Evolutionary conservation across 2,329 filamentous ascomycete genomes (phyloP).

Genomic region (Fusarium scirpi): DNA sequence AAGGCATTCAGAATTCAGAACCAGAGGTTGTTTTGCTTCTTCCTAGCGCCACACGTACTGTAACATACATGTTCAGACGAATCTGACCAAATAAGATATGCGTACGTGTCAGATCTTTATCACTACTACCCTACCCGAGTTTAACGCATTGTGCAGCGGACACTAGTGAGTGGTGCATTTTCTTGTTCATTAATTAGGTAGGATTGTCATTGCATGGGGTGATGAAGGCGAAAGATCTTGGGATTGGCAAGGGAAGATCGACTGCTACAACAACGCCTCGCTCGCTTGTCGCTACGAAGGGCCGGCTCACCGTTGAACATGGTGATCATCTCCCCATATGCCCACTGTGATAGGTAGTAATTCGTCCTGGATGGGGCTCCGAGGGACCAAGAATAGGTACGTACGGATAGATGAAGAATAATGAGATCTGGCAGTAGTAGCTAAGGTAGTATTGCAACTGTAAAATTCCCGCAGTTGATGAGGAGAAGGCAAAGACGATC

Average conservation of each 20-base stretch:
- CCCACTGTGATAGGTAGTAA: slow-evolving; percentile 18
- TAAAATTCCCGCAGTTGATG: slow-evolving; percentile 10
- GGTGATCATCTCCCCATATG: slow-evolving; percentile 29
- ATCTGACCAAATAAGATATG: not conserved
- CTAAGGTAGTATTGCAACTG: not conserved
- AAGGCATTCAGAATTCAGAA: slow-evolving; percentile 3
- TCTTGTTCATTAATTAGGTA: slow-evolving; percentile 11
- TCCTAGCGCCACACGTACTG: slow-evolving; percentile 6
- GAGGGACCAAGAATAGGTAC: slow-evolving; percentile 28
- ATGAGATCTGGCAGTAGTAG: not conserved
- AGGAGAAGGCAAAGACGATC: slow-evolving; percentile 8
- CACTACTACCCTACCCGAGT: not conserved
- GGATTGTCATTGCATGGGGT: slow-evolving; percentile 9
- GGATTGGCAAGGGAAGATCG: slow-evolving; percentile 31
- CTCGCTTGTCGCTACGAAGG: slow-evolving; percentile 15
- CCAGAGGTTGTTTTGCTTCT: not conserved
- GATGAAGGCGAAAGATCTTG: slow-evolving; percentile 25
- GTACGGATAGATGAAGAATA: slow-evolving; percentile 11
- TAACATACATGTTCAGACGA: not conserved
- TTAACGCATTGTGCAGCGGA: slow-evolving; percentile 9
- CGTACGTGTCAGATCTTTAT: not conserved
- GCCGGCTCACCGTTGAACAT: slow-evolving; percentile 32
- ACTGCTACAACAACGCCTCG: slow-evolving; percentile 28
- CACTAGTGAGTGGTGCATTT: slow-evolving; percentile 20
- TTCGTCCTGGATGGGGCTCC: slow-evolving; percentile 16